Conservation (phyloP, 768 basidiomycete species). For the Podaxis sp. region DNA sequence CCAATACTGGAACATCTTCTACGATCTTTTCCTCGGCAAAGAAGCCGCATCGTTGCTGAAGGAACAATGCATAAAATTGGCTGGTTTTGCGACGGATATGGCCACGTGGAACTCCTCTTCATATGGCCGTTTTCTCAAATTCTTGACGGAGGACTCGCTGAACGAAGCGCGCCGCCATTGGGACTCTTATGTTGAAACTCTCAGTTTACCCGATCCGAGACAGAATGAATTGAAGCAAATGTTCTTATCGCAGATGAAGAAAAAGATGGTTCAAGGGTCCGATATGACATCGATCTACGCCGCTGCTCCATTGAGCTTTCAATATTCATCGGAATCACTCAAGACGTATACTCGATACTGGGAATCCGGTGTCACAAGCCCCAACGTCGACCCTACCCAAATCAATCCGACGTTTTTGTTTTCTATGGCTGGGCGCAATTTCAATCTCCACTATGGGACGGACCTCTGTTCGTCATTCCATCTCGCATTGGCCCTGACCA, state of each 20-base stretch:
- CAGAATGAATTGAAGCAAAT: conserved; percentile 19
- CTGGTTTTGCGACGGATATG: conserved; percentile 30
- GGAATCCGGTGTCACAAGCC: conserved; percentile 40
- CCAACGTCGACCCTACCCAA: conserved; percentile 19
- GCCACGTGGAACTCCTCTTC: conserved; percentile 38
- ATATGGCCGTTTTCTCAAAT: conserved; percentile 36
- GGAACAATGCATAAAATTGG: conserved; percentile 39
- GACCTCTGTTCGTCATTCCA: conserved; percentile 44
- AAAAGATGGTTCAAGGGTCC: background rate
- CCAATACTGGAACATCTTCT: conserved; percentile 47
- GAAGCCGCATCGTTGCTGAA: conserved; percentile 30
- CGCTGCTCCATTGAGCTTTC: conserved; percentile 34
- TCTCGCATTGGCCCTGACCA: conserved; percentile 30
- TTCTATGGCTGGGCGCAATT: conserved; percentile 36
- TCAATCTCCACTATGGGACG: conserved; percentile 43
- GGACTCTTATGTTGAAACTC: conserved; percentile 32
- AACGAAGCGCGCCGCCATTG: conserved; percentile 40
- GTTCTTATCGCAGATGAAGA: conserved; percentile 7
- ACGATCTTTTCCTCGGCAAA: conserved; percentile 46
- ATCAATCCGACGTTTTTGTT: conserved; percentile 50
- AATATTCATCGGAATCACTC: conserved; percentile 16
- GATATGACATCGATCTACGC: conserved; percentile 25
- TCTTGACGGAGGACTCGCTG: conserved; percentile 40
- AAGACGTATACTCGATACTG: conserved; percentile 35
- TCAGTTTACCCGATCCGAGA: conserved; percentile 23